Conservation (phyloP, 257 asterid species). For the Hygrophila difformis region DNA sequence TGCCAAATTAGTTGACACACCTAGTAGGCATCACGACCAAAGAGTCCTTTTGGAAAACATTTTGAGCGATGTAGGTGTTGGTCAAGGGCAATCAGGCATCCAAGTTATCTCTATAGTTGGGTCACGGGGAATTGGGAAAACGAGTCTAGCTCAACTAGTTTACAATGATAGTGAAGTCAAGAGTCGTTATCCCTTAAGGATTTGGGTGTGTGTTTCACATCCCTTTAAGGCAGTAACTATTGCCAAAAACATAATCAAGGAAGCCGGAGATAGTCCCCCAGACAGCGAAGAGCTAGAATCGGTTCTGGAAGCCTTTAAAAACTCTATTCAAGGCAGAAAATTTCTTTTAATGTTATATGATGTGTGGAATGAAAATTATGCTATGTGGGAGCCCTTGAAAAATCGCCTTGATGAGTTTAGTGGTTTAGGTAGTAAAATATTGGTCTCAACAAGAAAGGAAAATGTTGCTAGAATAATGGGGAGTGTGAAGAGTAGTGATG, state of each 20-base stretch:
- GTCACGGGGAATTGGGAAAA: conserved; percentile 33
- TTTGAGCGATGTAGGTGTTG: conserved; percentile 5
- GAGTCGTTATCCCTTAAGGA: conserved; percentile 9
- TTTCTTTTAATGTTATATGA: background rate
- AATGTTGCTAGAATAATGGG: conserved; percentile 1
- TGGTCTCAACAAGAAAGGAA: background rate
- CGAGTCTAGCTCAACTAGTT: conserved; percentile 27
- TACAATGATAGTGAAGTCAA: conserved; percentile 10
- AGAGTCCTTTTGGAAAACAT: conserved; percentile 15
- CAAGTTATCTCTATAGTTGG: conserved; percentile 25
- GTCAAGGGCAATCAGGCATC: background rate
- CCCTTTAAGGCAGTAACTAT: background rate
- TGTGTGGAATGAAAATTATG: background rate
- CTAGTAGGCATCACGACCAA: conserved; percentile 25
- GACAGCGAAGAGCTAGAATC: background rate
- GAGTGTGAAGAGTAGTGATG: background rate
- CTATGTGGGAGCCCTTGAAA: background rate
- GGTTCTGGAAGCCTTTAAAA: background rate
- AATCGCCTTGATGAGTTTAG: background rate
- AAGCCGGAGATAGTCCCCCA: background rate
- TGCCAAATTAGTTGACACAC: conserved; percentile 9
- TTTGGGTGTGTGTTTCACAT: conserved; percentile 32
- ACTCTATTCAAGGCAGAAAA: background rate
- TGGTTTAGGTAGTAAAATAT: background rate
- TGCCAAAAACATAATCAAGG: background rate